phyloP scores from a whole-genome alignment of 805 yeast genomes.

The Sugiyamaella smithiae region DNA sequence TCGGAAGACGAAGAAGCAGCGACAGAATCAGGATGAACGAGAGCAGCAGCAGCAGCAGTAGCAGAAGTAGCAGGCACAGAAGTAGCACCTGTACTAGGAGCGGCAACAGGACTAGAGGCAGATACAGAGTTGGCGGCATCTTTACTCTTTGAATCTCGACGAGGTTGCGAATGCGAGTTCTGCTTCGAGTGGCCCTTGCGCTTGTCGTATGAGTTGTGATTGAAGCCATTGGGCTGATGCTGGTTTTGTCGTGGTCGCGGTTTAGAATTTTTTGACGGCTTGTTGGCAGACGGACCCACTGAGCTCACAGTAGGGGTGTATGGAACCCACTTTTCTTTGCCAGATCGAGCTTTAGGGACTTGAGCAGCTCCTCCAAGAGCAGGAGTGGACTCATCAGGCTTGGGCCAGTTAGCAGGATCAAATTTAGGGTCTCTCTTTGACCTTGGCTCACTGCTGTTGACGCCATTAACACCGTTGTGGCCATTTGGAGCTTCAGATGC shows the following conservation, averaged over 20 bases:
- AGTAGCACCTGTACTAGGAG: slow-evolving; percentile 3
- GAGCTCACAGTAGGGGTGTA: slow-evolving; percentile 44
- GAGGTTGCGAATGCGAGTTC: slow-evolving; percentile 8
- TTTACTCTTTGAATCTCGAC: slow-evolving; percentile 4
- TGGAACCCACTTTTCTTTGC: slow-evolving; percentile 74
- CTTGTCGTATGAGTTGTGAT: slow-evolving; percentile 1
- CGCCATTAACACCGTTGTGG: not conserved
- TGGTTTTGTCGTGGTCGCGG: slow-evolving; percentile 9
- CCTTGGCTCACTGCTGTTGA: slow-evolving; percentile 8
- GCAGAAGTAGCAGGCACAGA: not conserved
- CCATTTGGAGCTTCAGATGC: not conserved
- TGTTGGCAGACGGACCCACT: slow-evolving; percentile 41
- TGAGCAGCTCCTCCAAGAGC: not conserved
- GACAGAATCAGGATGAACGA: not conserved
- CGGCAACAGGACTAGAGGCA: not conserved
- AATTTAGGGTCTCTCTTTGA: slow-evolving; percentile 11
- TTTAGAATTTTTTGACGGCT: slow-evolving; percentile 10
- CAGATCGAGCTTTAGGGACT: slow-evolving; percentile 28
- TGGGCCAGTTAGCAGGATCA: slow-evolving; percentile 27
- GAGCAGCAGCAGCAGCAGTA: not conserved
- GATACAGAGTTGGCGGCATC: slow-evolving; percentile 2
- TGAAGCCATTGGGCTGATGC: slow-evolving; percentile 6
- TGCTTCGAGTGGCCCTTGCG: slow-evolving; percentile 11
- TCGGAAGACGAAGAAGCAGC: slow-evolving; percentile 1
- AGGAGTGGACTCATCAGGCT: slow-evolving; percentile 20